Evolutionary conservation across 1,139 yeast species (phyloP).

Genomic region (Yamadazyma friedrichii): DNA sequence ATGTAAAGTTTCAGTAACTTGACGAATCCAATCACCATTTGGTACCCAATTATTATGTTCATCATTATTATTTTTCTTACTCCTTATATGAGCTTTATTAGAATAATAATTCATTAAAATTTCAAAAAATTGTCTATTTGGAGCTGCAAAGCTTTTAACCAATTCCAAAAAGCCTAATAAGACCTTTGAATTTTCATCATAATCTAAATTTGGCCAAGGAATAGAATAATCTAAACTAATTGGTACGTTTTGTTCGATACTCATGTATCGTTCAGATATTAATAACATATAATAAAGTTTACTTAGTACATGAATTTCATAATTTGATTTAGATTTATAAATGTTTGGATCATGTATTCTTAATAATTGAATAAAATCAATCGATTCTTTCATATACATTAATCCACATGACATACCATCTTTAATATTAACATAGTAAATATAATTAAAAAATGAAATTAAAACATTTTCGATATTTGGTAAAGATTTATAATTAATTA

Average conservation of each 20-base stretch:
- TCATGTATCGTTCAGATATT: conserved; percentile 35
- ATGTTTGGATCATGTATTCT: conserved; percentile 28
- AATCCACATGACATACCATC: conserved; percentile 27
- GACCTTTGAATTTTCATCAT: conserved; percentile 31
- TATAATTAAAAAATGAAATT: conserved; percentile 35
- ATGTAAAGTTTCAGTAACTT: conserved; percentile 22
- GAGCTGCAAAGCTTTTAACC: conserved; percentile 26
- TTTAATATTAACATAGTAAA: conserved; percentile 29
- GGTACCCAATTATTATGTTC: conserved; percentile 7
- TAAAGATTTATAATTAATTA: conserved; percentile 21
- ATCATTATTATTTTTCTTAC: not conserved
- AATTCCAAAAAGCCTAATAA: conserved; percentile 27
- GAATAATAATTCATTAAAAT: conserved; percentile 17
- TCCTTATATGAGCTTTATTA: conserved; percentile 1
- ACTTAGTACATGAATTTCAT: conserved; percentile 29
- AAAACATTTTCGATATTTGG: conserved; percentile 29
- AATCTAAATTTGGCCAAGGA: conserved; percentile 27
- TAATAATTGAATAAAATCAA: conserved; percentile 33
- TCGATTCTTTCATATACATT: conserved; percentile 35
- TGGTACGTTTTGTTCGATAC: conserved; percentile 36
- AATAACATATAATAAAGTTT: conserved; percentile 33
- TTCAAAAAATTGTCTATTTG: conserved; percentile 30
- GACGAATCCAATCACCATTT: conserved; percentile 21
- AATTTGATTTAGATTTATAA: conserved; percentile 20
- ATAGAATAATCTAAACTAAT: conserved; percentile 30